Base-by-base conservation (phyloP, 495 filamentous ascomycete genomes). In the Corynascus novoguineensis region DNA sequence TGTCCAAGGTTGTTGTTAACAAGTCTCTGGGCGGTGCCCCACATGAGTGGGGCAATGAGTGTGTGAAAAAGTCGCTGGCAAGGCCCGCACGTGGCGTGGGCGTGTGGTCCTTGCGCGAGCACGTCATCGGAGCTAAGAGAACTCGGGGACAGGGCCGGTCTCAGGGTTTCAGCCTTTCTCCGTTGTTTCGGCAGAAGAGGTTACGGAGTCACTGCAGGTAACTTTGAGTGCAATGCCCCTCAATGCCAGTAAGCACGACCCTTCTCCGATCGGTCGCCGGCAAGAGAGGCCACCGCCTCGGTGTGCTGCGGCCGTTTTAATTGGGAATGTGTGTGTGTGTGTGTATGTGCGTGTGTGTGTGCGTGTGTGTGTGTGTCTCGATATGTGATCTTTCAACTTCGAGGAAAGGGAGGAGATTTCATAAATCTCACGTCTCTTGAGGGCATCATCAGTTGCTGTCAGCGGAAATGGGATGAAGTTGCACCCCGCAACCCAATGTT, bases 121-220 rank as follows among this genome's bases (percentile, higher is more conserved):
- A 76, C 73, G 73, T 68, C 70, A 76, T 76, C 68, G 53, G 67
- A 69, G 72, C 73, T 76, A 76, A 64, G 32, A 48, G 35, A n/a
- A 31, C 37, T 50, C n/a, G 25, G 19, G 49, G 28, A 40, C 49
- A 51, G 34, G 49, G 49, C 17, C 49, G 4, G 49, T 51, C 49
- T 51, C 49, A 51, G 32, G 34, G 37, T 51, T 51, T 37, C 34
- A n/a, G 34, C 49, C 49, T 17, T 51, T 37, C 29, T 38, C 48
- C 34, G 14, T n/a, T n/a, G n/a, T n/a, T n/a, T n/a, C n/a, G n/a
- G n/a, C n/a, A n/a, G n/a, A n/a, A n/a, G n/a, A n/a, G n/a, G n/a
- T n/a, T n/a, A n/a, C n/a, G n/a, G n/a, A n/a, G n/a, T n/a, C n/a
- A n/a, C n/a, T n/a, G 21, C 15, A 12, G 22, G 3, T 14, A 3